Conservation (phyloP, 2,329 filamentous ascomycete species). For the Camillea tinctor region DNA sequence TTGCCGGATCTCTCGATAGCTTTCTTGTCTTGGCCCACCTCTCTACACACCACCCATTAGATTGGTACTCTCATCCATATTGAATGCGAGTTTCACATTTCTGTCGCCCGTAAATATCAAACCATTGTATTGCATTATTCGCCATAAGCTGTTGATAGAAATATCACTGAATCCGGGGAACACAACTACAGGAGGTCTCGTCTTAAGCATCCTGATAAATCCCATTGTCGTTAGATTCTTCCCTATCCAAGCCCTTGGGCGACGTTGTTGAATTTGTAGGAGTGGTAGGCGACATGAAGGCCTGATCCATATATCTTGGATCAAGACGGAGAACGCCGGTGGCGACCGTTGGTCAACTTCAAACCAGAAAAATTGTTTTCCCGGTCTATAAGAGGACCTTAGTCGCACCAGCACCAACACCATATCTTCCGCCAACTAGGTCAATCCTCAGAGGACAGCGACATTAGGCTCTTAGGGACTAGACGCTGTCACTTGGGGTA, state of each 20-base stretch:
- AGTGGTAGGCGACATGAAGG: not conserved
- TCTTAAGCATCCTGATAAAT: not conserved
- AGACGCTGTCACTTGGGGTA: not conserved
- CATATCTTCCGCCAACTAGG: not conserved
- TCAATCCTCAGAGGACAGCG: not conserved
- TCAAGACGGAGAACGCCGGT: not conserved
- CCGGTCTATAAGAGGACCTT: not conserved
- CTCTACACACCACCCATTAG: not conserved
- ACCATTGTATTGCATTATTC: not conserved
- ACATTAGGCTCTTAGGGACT: not conserved
- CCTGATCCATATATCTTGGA: not conserved
- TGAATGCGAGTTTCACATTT: not conserved
- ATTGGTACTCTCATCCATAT: not conserved
- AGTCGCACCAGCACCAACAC: not conserved
- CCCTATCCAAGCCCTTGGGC: not conserved
- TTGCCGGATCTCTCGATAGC: slow-evolving; percentile 3
- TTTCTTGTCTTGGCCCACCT: not conserved
- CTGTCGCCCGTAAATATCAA: not conserved
- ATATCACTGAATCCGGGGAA: not conserved
- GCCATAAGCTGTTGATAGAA: not conserved
- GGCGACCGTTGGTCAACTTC: not conserved
- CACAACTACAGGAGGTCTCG: not conserved
- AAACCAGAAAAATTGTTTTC: not conserved
- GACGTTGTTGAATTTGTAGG: not conserved
- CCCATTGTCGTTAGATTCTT: not conserved